phyloP scores from a whole-genome alignment of 768 basidiomycete genomes.

The Chlorophyllum brunneum region DNA sequence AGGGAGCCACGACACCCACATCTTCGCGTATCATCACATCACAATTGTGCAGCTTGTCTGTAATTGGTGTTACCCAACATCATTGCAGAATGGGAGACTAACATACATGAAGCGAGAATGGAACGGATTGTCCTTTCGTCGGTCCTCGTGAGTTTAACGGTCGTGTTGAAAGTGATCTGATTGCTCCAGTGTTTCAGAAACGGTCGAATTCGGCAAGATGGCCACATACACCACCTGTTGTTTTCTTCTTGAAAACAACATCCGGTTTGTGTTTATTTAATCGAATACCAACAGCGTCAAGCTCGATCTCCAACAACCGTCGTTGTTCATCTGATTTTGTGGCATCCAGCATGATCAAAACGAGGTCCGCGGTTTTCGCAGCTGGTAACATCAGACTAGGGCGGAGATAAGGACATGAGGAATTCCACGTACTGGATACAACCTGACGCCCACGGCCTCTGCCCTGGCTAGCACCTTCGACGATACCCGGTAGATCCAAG shows the following conservation, averaged over 20 bases:
- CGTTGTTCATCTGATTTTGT: constrained; percentile 93
- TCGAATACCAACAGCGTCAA: constrained; percentile 96
- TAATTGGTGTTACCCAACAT: neutral
- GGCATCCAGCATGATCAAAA: constrained; percentile 89
- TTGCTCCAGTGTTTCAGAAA: constrained; percentile 9
- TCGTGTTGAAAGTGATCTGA: constrained; percentile 87
- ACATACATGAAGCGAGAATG: constrained; percentile 82
- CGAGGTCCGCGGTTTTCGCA: constrained; percentile 90
- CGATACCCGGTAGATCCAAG: constrained; percentile 93
- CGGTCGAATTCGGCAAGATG: neutral
- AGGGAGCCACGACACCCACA: constrained; percentile 39
- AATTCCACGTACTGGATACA: constrained; percentile 68
- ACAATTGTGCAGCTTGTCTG: constrained; percentile 89
- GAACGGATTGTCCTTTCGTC: constrained; percentile 94
- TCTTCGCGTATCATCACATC: constrained; percentile 99
- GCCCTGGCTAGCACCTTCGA: constrained; percentile 88
- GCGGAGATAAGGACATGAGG: neutral
- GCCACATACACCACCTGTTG: constrained; percentile 80
- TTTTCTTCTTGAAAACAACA: constrained; percentile 90
- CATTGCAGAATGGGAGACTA: neutral
- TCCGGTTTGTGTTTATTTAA: constrained; percentile 90
- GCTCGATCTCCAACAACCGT: constrained; percentile 81
- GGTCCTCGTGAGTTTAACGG: constrained; percentile 90
- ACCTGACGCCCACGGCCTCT: constrained; percentile 95
- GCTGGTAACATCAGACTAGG: constrained; percentile 30